phyloP scores from a whole-genome alignment of 2,329 filamentous ascomycete genomes.

The Zelopaecilomyces penicillatus region DNA sequence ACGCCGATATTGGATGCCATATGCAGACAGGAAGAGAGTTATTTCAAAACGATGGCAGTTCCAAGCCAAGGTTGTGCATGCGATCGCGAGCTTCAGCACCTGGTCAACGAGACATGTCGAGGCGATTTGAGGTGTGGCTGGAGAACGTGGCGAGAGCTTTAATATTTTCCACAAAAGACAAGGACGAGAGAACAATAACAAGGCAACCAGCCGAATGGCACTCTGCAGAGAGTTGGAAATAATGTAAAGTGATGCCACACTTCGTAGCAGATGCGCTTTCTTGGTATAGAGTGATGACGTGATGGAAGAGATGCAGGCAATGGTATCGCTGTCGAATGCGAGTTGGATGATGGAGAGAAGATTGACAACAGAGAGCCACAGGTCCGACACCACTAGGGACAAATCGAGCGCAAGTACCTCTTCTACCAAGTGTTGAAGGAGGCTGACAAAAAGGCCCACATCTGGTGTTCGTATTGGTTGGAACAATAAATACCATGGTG shows the following conservation, averaged over 20 bases:
- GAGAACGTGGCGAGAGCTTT: slow-evolving; percentile 36
- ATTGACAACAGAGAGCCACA: no score
- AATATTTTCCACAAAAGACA: slow-evolving; percentile 18
- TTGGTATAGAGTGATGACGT: background rate
- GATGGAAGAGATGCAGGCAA: background rate
- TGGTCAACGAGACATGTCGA: slow-evolving; percentile 27
- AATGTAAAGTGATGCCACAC: background rate
- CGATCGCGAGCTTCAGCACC: slow-evolving; percentile 8
- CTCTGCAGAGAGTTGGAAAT: background rate
- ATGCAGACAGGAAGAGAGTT: slow-evolving; percentile 11
- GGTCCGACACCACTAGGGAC: no score
- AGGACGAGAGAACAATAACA: slow-evolving; percentile 17
- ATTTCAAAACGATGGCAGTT: slow-evolving; percentile 3
- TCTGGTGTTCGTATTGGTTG: no score
- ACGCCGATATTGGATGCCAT: slow-evolving; percentile 49
- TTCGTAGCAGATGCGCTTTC: background rate
- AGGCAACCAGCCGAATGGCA: background rate
- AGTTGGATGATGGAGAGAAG: background rate
- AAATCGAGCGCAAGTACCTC: no score
- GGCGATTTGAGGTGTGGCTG: slow-evolving; percentile 33
- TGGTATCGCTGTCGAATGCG: background rate
- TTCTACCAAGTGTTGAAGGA: no score
- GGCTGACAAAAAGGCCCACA: no score
- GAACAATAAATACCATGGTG: no score
- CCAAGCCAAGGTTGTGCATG: slow-evolving; percentile 4